These are phyloP conservation scores for Knoxdaviesia capensis DNA, from an alignment of 2,329 filamentous ascomycete species.

Conservation along the genomic window DNA sequence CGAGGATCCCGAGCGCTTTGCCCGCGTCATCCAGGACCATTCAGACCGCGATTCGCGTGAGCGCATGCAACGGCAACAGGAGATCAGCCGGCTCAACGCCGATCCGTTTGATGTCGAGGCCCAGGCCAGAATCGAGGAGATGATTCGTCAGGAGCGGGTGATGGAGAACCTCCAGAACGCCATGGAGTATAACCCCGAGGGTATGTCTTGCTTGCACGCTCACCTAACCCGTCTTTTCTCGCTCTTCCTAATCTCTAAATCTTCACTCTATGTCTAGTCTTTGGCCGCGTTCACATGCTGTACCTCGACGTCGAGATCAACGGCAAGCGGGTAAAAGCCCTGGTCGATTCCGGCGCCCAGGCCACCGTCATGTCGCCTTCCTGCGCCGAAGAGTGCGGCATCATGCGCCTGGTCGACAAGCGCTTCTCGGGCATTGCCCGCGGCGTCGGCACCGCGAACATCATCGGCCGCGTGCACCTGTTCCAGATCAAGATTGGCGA, in stretches of 20 bases:
- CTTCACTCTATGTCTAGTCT: slow-evolving; percentile 36
- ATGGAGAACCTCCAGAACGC: slow-evolving; percentile 93
- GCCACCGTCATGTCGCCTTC: slow-evolving; percentile 96
- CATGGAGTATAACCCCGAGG: slow-evolving; percentile 93
- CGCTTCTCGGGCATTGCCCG: slow-evolving; percentile 82
- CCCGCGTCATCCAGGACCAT: slow-evolving; percentile 47
- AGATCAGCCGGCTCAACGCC: slow-evolving; percentile 71
- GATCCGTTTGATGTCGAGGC: slow-evolving; percentile 90
- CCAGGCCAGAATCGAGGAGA: slow-evolving; percentile 84
- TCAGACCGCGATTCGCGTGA: slow-evolving; percentile 51
- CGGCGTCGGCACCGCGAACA: slow-evolving; percentile 84
- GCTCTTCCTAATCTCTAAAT: not conserved
- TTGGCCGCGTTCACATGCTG: slow-evolving; percentile 86
- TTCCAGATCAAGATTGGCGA: slow-evolving; percentile 87
- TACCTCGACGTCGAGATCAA: slow-evolving; percentile 96
- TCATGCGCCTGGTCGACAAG: slow-evolving; percentile 87
- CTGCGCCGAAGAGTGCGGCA: slow-evolving; percentile 79
- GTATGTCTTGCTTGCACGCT: slow-evolving; percentile 25
- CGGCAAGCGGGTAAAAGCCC: slow-evolving; percentile 74
- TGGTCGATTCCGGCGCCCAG: slow-evolving; percentile 94
- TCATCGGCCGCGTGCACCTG: slow-evolving; percentile 86
- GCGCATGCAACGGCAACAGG: slow-evolving; percentile 57
- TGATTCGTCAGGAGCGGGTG: slow-evolving; percentile 85
- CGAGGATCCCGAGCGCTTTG: slow-evolving; percentile 58
- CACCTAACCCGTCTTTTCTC: not conserved